Evolutionary conservation across 345 rosid species (phyloP).

Genomic region (Camelina hispida): DNA sequence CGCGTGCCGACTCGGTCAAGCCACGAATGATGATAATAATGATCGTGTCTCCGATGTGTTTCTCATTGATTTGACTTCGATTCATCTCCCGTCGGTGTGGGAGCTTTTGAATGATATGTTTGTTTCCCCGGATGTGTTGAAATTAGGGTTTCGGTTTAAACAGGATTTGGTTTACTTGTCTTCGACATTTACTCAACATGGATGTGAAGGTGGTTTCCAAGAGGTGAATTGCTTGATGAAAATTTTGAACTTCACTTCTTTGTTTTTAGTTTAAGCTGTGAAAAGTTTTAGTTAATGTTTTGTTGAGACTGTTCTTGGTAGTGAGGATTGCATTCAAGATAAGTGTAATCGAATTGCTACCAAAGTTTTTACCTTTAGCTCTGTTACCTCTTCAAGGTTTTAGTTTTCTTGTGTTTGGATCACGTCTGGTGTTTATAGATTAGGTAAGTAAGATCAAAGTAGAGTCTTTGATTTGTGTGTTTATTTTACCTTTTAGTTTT

Average conservation of each 20-base stretch:
- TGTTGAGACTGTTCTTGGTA: constrained; percentile 1
- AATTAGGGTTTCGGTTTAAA: constrained; percentile 80
- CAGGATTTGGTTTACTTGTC: constrained; percentile 87
- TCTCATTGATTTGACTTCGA: constrained; percentile 64
- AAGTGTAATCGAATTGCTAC: not conserved
- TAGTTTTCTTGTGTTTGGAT: not conserved
- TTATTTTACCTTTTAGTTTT: not conserved
- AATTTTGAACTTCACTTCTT: not conserved
- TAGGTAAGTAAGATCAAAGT: not conserved
- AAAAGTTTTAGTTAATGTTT: not conserved
- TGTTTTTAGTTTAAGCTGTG: constrained; percentile 9
- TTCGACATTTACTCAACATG: constrained; percentile 69
- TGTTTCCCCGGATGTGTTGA: constrained; percentile 74
- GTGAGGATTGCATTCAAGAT: not conserved
- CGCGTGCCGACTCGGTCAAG: constrained; percentile 59
- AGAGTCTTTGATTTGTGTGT: constrained; percentile 1
- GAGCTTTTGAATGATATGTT: constrained; percentile 62
- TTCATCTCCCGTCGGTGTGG: constrained; percentile 68
- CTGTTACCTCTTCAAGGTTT: not conserved
- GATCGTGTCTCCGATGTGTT: constrained; percentile 58
- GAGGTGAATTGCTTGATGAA: constrained; percentile 49
- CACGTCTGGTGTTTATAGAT: not conserved
- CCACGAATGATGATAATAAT: constrained; percentile 31
- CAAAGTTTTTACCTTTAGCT: not conserved
- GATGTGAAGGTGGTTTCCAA: constrained; percentile 68